phyloP scores from a whole-genome alignment of 371 early-diverging fungal species.

The Syncephalastrum contaminatum region DNA sequence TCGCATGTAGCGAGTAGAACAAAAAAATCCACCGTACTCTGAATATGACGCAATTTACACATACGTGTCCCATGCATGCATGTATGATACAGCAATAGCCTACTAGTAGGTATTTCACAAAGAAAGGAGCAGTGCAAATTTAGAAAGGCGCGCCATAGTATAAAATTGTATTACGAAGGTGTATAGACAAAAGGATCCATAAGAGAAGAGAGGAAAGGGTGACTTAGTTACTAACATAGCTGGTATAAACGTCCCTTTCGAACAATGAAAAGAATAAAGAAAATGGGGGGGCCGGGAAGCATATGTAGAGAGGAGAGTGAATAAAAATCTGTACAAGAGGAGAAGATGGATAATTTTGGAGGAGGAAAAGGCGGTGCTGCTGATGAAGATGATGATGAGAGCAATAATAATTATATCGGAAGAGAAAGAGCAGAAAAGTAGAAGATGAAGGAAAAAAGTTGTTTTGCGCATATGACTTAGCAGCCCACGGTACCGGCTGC shows the following conservation, averaged over 20 bases:
- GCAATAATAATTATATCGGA: not conserved
- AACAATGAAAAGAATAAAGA: constrained; percentile 1
- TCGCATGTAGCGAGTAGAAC: too few species aligned
- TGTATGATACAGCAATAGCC: too few species aligned
- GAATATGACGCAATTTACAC: too few species aligned
- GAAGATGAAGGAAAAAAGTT: not conserved
- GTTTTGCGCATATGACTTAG: not conserved
- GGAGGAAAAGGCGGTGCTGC: too few species aligned
- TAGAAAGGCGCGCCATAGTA: not conserved
- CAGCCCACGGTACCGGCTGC: constrained; percentile 1
- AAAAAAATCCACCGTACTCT: too few species aligned
- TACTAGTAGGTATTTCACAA: not conserved
- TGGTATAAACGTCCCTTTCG: not conserved
- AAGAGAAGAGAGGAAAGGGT: constrained; percentile 1
- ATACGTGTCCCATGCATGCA: too few species aligned
- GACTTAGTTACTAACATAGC: too few species aligned
- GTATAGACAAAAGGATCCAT: constrained; percentile 2
- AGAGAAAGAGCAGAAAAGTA: not conserved
- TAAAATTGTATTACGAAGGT: not conserved
- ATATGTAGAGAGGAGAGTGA: not conserved
- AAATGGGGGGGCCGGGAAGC: constrained; percentile 1
- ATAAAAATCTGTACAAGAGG: not conserved
- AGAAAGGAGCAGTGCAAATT: not conserved
- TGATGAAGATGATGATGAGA: not conserved
- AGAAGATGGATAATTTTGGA: not conserved